Percentiles rank a stretch among this genome's conserved stretches.
Evolutionary conservation across 176 grass and related monocot genomes (phyloP).

Genomic region (Guadua angustifolia): DNA sequence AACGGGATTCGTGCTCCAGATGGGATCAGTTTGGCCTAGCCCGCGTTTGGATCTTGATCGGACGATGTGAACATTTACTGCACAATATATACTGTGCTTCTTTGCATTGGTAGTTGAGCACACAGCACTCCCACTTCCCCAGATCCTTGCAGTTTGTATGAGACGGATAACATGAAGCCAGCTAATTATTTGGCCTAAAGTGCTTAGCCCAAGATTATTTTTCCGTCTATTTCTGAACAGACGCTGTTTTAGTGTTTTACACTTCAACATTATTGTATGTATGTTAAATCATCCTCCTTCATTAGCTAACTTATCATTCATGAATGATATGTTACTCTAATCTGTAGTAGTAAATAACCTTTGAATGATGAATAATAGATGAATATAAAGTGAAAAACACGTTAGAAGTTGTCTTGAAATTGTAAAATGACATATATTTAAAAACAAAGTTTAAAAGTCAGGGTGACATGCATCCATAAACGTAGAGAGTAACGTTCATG

Average conservation of each 20-base stretch:
- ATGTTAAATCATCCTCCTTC: no score
- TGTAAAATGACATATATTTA: no score
- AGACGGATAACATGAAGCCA: slow-evolving; percentile 27
- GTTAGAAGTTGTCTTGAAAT: no score
- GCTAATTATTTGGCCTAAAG: neutral
- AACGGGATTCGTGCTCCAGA: neutral
- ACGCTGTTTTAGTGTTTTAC: no score
- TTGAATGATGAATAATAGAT: no score
- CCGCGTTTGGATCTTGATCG: neutral
- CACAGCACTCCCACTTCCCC: neutral
- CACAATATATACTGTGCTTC: neutral
- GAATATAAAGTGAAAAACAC: no score
- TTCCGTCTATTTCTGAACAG: neutral
- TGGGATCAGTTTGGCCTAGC: neutral
- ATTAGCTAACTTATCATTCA: no score
- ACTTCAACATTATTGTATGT: no score
- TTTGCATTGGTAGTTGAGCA: neutral
- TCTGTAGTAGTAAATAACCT: no score
- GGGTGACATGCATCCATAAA: no score
- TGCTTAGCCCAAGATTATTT: neutral
- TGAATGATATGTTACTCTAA: no score
- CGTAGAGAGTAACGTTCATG: neutral
- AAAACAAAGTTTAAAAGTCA: no score
- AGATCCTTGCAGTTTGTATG: neutral
- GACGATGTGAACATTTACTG: neutral